Evolutionary conservation across 345 rosid genomes (phyloP).

Genomic region (Eucalyptus polybractea): DNA sequence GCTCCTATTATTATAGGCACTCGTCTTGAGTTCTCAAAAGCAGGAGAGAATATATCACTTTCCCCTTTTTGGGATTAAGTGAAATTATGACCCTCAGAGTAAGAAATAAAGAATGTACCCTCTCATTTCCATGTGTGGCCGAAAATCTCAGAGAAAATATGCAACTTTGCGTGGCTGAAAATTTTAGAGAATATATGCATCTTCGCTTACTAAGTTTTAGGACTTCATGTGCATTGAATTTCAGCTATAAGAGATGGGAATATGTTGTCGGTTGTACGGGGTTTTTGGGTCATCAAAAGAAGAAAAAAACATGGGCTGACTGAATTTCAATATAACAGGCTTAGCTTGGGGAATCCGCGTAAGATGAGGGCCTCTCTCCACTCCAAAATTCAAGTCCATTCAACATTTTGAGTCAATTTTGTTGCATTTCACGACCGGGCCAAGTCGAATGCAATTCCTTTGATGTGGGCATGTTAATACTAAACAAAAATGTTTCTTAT

Average conservation of each 20-base stretch:
- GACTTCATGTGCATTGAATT: background rate
- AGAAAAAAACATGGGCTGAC: background rate
- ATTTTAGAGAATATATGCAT: background rate
- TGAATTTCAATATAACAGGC: background rate
- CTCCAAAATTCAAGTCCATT: background rate
- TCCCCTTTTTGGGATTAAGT: background rate
- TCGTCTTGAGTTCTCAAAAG: background rate
- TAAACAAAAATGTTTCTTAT: background rate
- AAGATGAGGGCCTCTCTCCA: background rate
- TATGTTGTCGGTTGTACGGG: background rate
- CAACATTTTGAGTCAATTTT: background rate
- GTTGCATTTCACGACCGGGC: background rate
- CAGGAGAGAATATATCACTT: background rate
- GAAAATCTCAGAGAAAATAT: background rate
- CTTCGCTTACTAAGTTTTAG: background rate
- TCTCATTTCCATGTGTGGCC: background rate
- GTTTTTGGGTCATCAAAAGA: too few species aligned
- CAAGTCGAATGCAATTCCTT: background rate
- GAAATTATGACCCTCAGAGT: background rate
- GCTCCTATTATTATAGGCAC: background rate
- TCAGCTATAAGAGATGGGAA: background rate
- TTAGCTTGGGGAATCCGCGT: background rate
- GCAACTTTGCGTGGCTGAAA: background rate
- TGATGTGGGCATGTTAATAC: background rate
- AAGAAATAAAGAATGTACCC: background rate